Base-by-base conservation (phyloP, 192 early-diverging fungal species). In the Umbelopsis sp. region DNA sequence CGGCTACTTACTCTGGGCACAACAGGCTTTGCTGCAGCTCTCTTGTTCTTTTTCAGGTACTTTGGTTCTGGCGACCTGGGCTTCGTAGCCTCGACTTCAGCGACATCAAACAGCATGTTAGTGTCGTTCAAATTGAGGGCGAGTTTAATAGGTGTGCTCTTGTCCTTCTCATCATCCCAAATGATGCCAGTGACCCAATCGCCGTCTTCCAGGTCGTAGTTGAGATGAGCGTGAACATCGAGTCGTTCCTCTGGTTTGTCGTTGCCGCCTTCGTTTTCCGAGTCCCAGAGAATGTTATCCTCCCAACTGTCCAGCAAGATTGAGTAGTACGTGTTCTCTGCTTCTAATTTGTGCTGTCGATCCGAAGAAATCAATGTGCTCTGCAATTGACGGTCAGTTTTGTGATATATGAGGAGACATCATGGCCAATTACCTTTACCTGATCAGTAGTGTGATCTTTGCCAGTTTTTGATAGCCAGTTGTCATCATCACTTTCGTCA, bases 241-340 rank as follows among this genome's bases (percentile, higher is more conserved):
- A 50, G 44, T 41, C 53, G 49, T n/a, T 70, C 33, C 49, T 45
- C 3, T 50, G 18, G 7, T 20, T 70, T 8, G 15, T 46, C 18
- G 22, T 70, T 58, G 3, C 20, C 6, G 23, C 64, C 68, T 30
- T 87, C 82, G 30, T 78, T 79, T 52, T 81, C 85, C 25, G 55
- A 61, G 18, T 84, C 78, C 96, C 96, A 98, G 18, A 92, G 53
- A 49, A 98, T 89, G 7, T 87, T 77, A 23, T 92, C 87, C 70
- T 98, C 94, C 96, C 96, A 98, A 27, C 76, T 68, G 45, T 94
- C 92, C 45, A 95, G 79, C 51, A 92, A 85, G 46, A 96, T 75
- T 8, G 93, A 86, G 66, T 87, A 81, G 76, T 84, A 87, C n/a
- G 86, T 78, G 23, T 67, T 70, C 51, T 78, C 61, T 47, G 78